Evolutionary conservation across 768 basidiomycete genomes (phyloP), one percentile per base, ranked within the genome.

Genomic region (Suillus tomentosus): DNA sequence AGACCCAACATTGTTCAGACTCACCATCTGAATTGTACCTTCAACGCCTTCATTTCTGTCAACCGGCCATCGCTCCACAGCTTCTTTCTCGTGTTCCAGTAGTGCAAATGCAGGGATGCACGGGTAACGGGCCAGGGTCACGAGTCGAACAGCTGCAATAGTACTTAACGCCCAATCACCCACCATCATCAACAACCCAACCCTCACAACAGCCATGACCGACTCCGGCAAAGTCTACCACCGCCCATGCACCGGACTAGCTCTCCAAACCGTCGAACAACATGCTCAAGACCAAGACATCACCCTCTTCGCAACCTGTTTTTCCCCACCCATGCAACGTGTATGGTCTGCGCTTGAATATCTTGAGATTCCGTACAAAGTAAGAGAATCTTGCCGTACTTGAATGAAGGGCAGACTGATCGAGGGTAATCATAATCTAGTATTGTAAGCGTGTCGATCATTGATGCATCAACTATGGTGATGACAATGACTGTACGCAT

Each of bases 311-410:
- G 87, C 80, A 10, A 82, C 85, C 60, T 91, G 89, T 71, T 91
- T 91, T 70, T 92, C 91, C 71, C 90, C 91, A 0, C 94, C 93
- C 71, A 91, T 93, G 2, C 91, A 94, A 73, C 81, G 92, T 17
- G 90, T 85, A 2, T 95, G 93, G 92, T 81, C 87, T 22, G 82
- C 86, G 0, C 79, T 94, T 37, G 91, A 94, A 73, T 82, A 84
- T 65, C 83, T 92, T 24, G 82, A 79, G 1, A 84, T 93, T 53
- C 84, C 86, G 3, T 94, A 95, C 77, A 84, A 87, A 72, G 90
- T 89, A 63, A 56, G 78, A 60, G 42, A 53, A 8, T 66, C 1
- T 48, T 37, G n/a, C 27, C 2, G 24, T 15, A 47, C 5, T 24
- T 48, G 27, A 14, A 27, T 31, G n/a, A 34, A 36, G 11, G 7